A percentile compares a stretch with the other conserved stretches of the same genome.
Evolutionary conservation across 225 moss, liverwort and hornwort genomes (phyloP).

Genomic region (Marchantia polymorpha): DNA sequence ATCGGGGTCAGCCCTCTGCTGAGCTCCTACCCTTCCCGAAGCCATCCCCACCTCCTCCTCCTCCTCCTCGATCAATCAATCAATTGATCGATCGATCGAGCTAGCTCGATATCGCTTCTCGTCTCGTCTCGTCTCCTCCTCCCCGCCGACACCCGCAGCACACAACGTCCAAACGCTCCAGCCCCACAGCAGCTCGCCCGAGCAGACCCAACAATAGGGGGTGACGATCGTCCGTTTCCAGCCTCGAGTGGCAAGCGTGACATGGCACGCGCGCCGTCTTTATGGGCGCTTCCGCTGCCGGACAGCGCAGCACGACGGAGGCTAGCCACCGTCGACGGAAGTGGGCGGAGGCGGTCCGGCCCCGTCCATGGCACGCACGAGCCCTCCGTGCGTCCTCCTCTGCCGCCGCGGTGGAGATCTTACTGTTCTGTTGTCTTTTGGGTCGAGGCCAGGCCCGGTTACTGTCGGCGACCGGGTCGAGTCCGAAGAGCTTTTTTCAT

Average conservation of each 20-base stretch:
- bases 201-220: not conserved
- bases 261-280: not conserved
- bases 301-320: not conserved
- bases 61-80: not conserved
- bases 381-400: too few relatives aligned
- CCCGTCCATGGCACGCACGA: too few relatives aligned
- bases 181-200: not conserved
- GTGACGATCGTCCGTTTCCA: not conserved
- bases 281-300: not conserved
- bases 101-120: not conserved
- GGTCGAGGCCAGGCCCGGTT: too few relatives aligned
- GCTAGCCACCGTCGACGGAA: not conserved
- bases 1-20: slow-evolving; percentile 1
- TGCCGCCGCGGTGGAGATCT: too few relatives aligned
- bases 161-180: not conserved
- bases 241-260: not conserved
- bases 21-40: slow-evolving; percentile 19
- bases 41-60: slow-evolving; percentile 17
- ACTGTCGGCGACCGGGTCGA: too few relatives aligned
- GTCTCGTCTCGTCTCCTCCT: too few relatives aligned
- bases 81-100: too few relatives aligned
- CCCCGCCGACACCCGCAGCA: not conserved
- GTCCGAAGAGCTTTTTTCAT: too few relatives aligned
- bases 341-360: too few relatives aligned
- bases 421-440: too few relatives aligned